A percentile compares a stretch with the other conserved stretches of the same genome.
Conservation (phyloP, 1,139 yeast genomes). For the Pichiaceae sp. region DNA sequence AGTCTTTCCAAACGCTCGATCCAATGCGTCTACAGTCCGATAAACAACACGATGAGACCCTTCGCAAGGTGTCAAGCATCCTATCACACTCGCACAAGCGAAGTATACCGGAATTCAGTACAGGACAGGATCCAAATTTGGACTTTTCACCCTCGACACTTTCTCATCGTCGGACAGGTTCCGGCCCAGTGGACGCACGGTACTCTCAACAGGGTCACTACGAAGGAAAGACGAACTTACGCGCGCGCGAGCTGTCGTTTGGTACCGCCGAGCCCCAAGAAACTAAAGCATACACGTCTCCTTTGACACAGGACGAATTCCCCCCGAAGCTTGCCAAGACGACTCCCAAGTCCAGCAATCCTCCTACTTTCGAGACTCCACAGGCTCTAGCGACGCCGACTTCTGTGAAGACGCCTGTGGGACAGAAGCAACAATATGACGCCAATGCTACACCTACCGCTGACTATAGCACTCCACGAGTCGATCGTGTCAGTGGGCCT, state of each 20-base stretch:
- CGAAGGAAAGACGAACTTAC: conserved; percentile 1
- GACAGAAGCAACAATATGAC: too few species aligned
- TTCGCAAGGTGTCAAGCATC: conserved; percentile 2
- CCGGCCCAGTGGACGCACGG: background rate
- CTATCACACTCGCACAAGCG: conserved; percentile 1
- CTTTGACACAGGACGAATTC: too few species aligned
- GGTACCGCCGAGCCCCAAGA: too few species aligned
- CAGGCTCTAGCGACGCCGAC: too few species aligned
- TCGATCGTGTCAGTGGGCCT: too few species aligned
- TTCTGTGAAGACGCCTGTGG: too few species aligned
- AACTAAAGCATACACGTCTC: too few species aligned
- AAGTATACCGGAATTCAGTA: background rate
- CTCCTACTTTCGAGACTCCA: too few species aligned
- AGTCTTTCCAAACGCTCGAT: conserved; percentile 2
- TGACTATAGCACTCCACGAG: too few species aligned
- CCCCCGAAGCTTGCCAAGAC: too few species aligned
- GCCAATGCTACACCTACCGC: too few species aligned
- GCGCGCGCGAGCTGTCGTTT: background rate
- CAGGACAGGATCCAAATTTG: background rate
- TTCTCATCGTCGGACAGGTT: background rate
- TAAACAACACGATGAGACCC: background rate
- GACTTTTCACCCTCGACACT: conserved; percentile 1
- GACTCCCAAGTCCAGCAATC: too few species aligned
- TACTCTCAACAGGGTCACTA: conserved; percentile 5
- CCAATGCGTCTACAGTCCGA: background rate